Evolutionary conservation across 139 green algal genomes (phyloP).

Genomic region (Nannochloris sp.): DNA sequence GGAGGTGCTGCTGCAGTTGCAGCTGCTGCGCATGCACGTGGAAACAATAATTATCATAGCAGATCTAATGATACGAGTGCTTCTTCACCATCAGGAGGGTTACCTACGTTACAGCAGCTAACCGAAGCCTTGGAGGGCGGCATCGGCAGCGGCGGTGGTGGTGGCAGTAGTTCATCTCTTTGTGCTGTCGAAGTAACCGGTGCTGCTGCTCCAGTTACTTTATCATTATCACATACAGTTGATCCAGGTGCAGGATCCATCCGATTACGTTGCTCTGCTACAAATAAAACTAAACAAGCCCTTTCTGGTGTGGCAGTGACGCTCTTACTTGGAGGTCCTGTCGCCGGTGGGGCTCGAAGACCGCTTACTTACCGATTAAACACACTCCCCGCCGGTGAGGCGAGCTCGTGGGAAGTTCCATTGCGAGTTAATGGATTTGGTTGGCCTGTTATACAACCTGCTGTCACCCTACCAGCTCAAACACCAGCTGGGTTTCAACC

Average conservation of each 20-base stretch:
- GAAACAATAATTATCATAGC: no score
- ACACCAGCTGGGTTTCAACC: not conserved
- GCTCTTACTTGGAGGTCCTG: slow-evolving; percentile 15
- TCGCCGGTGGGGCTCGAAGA: slow-evolving; percentile 13
- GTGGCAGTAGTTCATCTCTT: not conserved
- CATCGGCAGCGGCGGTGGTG: no score
- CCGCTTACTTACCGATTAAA: slow-evolving; percentile 17
- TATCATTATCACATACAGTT: slow-evolving; percentile 13
- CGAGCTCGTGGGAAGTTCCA: slow-evolving; percentile 11
- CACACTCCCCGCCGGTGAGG: not conserved
- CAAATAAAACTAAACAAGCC: slow-evolving; percentile 22
- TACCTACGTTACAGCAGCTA: slow-evolving; percentile 18
- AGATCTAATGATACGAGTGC: no score
- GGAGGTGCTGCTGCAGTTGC: not conserved
- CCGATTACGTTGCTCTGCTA: slow-evolving; percentile 13
- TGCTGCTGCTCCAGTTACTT: slow-evolving; percentile 5
- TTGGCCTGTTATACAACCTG: slow-evolving; percentile 22
- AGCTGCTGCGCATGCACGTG: not conserved
- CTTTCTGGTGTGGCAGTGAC: slow-evolving; percentile 23
- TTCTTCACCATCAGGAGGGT: not conserved
- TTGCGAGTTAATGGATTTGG: slow-evolving; percentile 19
- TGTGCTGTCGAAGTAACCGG: slow-evolving; percentile 16
- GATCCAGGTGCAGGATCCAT: slow-evolving; percentile 5
- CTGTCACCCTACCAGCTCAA: slow-evolving; percentile 14
- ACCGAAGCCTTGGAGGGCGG: not conserved